phyloP scores from a whole-genome alignment of 148 eudicot genomes.

The Rhododendron molle region DNA sequence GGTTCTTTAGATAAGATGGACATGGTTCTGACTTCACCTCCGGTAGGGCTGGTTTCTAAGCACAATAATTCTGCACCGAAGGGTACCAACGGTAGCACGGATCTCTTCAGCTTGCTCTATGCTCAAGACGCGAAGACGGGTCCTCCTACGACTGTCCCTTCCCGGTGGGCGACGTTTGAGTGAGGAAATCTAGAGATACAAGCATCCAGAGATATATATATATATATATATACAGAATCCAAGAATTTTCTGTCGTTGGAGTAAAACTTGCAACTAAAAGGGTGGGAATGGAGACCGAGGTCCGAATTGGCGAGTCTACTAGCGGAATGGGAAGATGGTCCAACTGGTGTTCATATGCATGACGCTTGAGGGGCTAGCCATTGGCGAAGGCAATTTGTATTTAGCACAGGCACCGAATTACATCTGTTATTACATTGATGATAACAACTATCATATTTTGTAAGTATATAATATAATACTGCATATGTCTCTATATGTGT shows the following conservation, averaged over 20 bases:
- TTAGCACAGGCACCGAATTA: neutral
- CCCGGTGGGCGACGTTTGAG: slow-evolving; percentile 57
- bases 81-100: slow-evolving; percentile 13
- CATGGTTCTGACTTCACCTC: slow-evolving; percentile 10
- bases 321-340: neutral
- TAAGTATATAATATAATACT: too few species aligned
- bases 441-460: neutral
- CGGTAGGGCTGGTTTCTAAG: slow-evolving; percentile 7
- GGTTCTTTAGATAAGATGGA: slow-evolving; percentile 43
- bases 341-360: neutral
- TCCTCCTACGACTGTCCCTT: slow-evolving; percentile 26
- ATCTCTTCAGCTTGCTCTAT: slow-evolving; percentile 34
- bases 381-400: neutral
- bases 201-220: neutral
- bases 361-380: neutral
- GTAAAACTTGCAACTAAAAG: neutral
- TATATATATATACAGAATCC: neutral
- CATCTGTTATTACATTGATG: neutral
- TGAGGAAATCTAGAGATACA: slow-evolving; percentile 11
- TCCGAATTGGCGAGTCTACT: too few species aligned
- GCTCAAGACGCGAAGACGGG: slow-evolving; percentile 15
- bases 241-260: neutral
- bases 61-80: slow-evolving; percentile 9
- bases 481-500: neutral
- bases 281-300: neutral